Evolutionary conservation across 495 filamentous ascomycete species (phyloP).

Genomic region (Talaromyces liani): DNA sequence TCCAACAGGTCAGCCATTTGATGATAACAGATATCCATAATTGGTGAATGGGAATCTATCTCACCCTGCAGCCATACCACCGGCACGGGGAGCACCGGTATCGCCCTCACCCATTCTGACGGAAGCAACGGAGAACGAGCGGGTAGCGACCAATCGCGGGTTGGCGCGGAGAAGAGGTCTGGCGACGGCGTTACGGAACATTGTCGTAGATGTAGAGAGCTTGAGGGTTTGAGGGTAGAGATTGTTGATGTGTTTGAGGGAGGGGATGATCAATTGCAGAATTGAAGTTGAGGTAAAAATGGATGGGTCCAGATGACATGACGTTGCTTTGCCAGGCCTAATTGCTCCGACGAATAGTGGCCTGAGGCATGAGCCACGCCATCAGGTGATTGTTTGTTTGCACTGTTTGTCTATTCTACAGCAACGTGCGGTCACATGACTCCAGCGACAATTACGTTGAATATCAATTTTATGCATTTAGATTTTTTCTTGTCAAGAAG

Average conservation of each 20-base stretch:
- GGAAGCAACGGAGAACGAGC: slow-evolving; percentile 56
- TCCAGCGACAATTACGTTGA: background rate
- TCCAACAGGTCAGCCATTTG: background rate
- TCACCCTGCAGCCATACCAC: slow-evolving; percentile 29
- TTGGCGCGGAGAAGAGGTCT: slow-evolving; percentile 48
- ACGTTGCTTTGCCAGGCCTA: background rate
- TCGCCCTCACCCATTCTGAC: slow-evolving; percentile 61
- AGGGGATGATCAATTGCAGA: background rate
- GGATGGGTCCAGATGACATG: background rate
- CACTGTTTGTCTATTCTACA: background rate
- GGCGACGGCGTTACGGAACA: slow-evolving; percentile 60
- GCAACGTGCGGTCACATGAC: background rate
- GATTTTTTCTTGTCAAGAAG: background rate
- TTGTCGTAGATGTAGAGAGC: too few species aligned
- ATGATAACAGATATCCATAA: background rate
- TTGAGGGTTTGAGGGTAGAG: too few species aligned
- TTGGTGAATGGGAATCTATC: slow-evolving; percentile 11
- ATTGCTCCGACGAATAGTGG: background rate
- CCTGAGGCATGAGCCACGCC: background rate
- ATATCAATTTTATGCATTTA: background rate
- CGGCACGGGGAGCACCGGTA: slow-evolving; percentile 52
- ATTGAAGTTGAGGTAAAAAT: background rate
- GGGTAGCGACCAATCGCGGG: slow-evolving; percentile 39
- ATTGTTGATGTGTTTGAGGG: background rate
- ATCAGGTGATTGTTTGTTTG: slow-evolving; percentile 3